These are phyloP conservation scores for Boletus speciosus DNA, from an alignment of 768 basidiomycete species.

Conservation along the genomic window DNA sequence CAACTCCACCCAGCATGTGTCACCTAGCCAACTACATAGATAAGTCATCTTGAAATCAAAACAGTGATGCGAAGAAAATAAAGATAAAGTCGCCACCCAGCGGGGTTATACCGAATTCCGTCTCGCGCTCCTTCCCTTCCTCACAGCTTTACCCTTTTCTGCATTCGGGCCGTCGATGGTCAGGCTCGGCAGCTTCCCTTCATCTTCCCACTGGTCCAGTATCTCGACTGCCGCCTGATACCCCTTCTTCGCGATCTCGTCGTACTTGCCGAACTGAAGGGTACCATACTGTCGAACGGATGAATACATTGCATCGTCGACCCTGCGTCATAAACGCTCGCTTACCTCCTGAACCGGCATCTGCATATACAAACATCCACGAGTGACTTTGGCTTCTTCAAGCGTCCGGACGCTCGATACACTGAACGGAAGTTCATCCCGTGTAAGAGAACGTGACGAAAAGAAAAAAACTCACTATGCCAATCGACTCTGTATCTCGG, in stretches of 20 bases:
- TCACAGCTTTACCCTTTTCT: slow-evolving; percentile 40
- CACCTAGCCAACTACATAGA: slow-evolving; percentile 15
- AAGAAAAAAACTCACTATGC: slow-evolving; percentile 70
- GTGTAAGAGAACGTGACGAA: background rate
- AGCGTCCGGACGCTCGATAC: slow-evolving; percentile 94
- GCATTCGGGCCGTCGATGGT: slow-evolving; percentile 56
- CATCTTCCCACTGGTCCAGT: slow-evolving; percentile 74
- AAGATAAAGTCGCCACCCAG: background rate
- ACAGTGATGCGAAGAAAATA: background rate
- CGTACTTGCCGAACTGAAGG: slow-evolving; percentile 83
- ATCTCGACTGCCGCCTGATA: slow-evolving; percentile 69
- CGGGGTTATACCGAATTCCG: slow-evolving; percentile 59
- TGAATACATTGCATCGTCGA: background rate
- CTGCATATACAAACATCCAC: slow-evolving; percentile 85
- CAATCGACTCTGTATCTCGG: slow-evolving; percentile 90
- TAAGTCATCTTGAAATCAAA: slow-evolving; percentile 16
- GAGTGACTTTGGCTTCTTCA: slow-evolving; percentile 90
- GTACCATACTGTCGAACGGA: slow-evolving; percentile 71
- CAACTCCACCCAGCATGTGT: slow-evolving; percentile 15
- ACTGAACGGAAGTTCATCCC: slow-evolving; percentile 38
- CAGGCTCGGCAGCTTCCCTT: slow-evolving; percentile 78
- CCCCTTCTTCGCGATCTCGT: slow-evolving; percentile 83
- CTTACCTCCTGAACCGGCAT: slow-evolving; percentile 92
- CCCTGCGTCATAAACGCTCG: background rate
- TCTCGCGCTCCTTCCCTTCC: slow-evolving; percentile 73